A percentile compares a stretch with the other conserved stretches of the same genome.
These are phyloP conservation scores for Peterozyma xylosa DNA, from an alignment of 805 yeast species.

Conservation along the genomic window DNA sequence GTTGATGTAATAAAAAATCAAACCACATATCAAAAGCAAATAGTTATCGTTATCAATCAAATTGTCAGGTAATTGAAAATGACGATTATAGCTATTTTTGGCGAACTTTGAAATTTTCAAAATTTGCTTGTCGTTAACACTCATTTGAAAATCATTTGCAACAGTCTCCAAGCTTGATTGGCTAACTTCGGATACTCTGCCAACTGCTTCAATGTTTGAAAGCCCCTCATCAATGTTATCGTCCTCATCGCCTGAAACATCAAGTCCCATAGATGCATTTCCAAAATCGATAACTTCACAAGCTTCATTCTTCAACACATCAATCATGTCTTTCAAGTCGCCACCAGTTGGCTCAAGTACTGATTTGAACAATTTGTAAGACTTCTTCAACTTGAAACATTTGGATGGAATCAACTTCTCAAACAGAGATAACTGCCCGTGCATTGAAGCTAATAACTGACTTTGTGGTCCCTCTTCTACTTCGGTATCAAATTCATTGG, in stretches of 20 bases:
- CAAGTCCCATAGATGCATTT: neutral
- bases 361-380: constrained; percentile 19
- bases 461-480: constrained; percentile 5
- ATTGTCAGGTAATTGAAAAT: neutral
- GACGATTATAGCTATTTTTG: neutral
- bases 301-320: constrained; percentile 12
- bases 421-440: constrained; percentile 4
- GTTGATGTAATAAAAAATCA: constrained; percentile 20
- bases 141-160: constrained; percentile 9
- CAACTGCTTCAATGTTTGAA: neutral
- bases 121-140: constrained; percentile 4
- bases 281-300: constrained; percentile 16
- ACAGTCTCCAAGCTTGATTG: constrained; percentile 9
- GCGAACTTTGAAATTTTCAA: neutral
- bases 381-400: constrained; percentile 19
- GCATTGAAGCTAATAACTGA: constrained; percentile 9
- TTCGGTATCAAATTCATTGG: constrained; percentile 5
- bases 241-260: constrained; percentile 4
- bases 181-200: neutral
- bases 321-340: constrained; percentile 6
- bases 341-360: constrained; percentile 17
- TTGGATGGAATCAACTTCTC: constrained; percentile 16
- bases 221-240: neutral
- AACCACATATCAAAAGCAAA: constrained; percentile 20
- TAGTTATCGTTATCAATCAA: constrained; percentile 21